Percentiles rank a stretch among this genome's conserved stretches.
These are phyloP conservation scores for Calonectria naviculata DNA, from an alignment of 2,329 filamentous ascomycete genomes.

Conservation along the genomic window DNA sequence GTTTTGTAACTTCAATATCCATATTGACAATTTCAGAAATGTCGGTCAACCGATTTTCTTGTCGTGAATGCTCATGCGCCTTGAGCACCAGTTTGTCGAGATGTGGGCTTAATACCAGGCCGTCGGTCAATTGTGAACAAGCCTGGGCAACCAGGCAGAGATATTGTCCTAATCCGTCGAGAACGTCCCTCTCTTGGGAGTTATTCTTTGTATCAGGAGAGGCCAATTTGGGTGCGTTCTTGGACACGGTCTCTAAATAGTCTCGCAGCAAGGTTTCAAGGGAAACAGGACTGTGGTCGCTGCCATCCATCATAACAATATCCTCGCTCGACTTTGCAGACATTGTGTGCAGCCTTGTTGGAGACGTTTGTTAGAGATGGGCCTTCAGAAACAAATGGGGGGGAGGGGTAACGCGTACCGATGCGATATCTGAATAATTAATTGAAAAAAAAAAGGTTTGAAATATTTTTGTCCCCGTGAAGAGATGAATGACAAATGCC, in stretches of 20 bases:
- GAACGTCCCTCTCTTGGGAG: neutral
- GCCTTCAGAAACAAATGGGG: neutral
- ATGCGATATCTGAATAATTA: neutral
- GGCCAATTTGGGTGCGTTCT: neutral
- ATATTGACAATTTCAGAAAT: slow-evolving; percentile 1
- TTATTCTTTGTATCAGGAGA: neutral
- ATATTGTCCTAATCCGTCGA: neutral
- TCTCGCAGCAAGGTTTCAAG: neutral
- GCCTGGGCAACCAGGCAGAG: neutral
- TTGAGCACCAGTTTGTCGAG: neutral
- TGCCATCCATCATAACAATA: neutral
- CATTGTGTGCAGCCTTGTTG: neutral
- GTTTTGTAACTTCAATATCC: neutral
- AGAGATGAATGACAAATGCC: neutral
- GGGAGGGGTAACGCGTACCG: neutral
- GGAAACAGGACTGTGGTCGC: neutral
- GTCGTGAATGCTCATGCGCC: neutral
- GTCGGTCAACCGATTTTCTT: neutral
- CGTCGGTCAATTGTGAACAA: neutral
- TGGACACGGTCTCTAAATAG: neutral
- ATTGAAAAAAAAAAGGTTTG: neutral
- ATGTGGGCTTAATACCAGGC: neutral
- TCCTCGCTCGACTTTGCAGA: neutral
- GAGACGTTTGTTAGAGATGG: neutral
- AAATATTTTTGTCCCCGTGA: neutral